These are phyloP conservation scores for Blastocystis sp. DNA, from an alignment of 352 stramenopile genomes.

Conservation along the genomic window DNA sequence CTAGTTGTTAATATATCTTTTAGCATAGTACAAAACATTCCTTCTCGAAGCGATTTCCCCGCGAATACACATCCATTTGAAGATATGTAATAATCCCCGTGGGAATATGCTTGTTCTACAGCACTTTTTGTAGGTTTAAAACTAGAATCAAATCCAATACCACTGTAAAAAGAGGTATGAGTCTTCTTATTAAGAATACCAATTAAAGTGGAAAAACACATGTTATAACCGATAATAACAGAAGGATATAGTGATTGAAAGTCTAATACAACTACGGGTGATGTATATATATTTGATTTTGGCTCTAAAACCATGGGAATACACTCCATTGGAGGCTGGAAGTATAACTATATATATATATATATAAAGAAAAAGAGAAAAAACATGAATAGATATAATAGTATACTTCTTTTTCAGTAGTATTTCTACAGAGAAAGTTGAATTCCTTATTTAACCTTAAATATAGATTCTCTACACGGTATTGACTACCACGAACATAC, in stretches of 20 bases:
- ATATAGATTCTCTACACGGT: conserved; percentile 26
- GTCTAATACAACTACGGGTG: conserved; percentile 91
- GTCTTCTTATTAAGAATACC: conserved; percentile 57
- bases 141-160: conserved; percentile 15
- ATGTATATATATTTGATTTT: conserved; percentile 73
- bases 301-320: conserved; percentile 82
- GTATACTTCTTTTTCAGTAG: conserved; percentile 9
- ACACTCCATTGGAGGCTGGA: conserved; percentile 66
- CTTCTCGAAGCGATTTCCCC: conserved; percentile 66
- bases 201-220: conserved; percentile 87
- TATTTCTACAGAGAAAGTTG: conserved; percentile 26
- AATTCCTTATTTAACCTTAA: conserved; percentile 23
- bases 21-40: conserved; percentile 81
- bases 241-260: conserved; percentile 98
- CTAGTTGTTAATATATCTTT: conserved; percentile 74
- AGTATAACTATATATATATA: no score
- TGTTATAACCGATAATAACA: conserved; percentile 95
- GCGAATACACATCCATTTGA: conserved; percentile 40
- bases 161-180: conserved; percentile 1
- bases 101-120: not conserved
- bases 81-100: conserved; percentile 19
- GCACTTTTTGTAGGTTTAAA: not conserved
- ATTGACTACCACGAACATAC: conserved; percentile 15
- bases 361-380: no score
- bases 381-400: not conserved